A percentile compares a stretch with the other conserved stretches of the same genome.
Conservation (phyloP, 106 monocot species). For the Dioscorea alata region DNA sequence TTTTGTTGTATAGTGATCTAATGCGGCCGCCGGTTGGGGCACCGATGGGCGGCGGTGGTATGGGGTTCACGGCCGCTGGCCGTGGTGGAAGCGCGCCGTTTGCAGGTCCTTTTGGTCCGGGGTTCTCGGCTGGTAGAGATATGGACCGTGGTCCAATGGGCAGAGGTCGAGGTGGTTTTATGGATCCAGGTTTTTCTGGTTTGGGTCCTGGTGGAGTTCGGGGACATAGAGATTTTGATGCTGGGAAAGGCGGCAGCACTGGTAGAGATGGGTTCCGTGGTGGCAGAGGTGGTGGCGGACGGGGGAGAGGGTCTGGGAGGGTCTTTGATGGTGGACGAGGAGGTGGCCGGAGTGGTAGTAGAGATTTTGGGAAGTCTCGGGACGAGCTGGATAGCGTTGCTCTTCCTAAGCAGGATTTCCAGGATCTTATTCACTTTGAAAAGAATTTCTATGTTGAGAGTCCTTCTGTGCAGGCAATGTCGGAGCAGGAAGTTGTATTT, state of each 20-base stretch:
- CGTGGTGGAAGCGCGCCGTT: not conserved
- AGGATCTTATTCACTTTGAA: slow-evolving; percentile 62
- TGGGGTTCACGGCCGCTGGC: slow-evolving; percentile 7
- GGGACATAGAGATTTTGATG: slow-evolving; percentile 15
- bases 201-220: not conserved
- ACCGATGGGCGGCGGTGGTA: slow-evolving; percentile 9
- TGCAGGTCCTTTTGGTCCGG: not conserved
- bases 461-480: slow-evolving; percentile 63
- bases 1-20: slow-evolving; percentile 18
- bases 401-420: slow-evolving; percentile 80
- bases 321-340: slow-evolving; percentile 10
- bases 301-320: slow-evolving; percentile 6
- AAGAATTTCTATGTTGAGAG: slow-evolving; percentile 88
- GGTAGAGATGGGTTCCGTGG: slow-evolving; percentile 10
- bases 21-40: slow-evolving; percentile 9
- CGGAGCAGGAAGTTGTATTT: slow-evolving; percentile 55
- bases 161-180: not conserved
- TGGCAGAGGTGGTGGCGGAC: slow-evolving; percentile 5
- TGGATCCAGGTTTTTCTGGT: not conserved
- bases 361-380: slow-evolving; percentile 22
- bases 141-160: not conserved
- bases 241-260: slow-evolving; percentile 12
- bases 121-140: not conserved
- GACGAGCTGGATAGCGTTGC: slow-evolving; percentile 54
- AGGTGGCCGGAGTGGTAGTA: slow-evolving; percentile 5